These are phyloP conservation scores for Angomonas deanei DNA, from an alignment of 208 protist species.

Conservation along the genomic window DNA sequence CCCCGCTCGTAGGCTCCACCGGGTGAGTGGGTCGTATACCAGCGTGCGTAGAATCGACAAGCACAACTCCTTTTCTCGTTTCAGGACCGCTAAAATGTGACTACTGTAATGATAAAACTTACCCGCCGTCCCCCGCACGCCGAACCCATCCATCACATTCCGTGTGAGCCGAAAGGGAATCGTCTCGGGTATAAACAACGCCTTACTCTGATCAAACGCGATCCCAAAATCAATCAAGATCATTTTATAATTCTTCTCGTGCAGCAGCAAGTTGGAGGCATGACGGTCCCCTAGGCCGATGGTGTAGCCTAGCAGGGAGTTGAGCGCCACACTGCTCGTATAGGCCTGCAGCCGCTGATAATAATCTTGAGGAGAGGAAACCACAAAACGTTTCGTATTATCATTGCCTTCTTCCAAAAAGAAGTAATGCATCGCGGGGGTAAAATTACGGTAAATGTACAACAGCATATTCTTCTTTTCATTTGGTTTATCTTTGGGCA, in stretches of 20 bases:
- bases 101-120: slow-evolving; percentile 88
- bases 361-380: slow-evolving; percentile 36
- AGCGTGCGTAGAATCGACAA: slow-evolving; percentile 91
- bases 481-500: slow-evolving; percentile 5
- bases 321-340: slow-evolving; percentile 86
- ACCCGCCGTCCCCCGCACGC: slow-evolving; percentile 89
- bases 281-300: slow-evolving; percentile 97
- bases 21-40: slow-evolving; percentile 94
- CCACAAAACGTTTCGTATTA: neutral
- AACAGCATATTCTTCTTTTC: slow-evolving; percentile 29
- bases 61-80: slow-evolving; percentile 60
- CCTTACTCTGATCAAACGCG: slow-evolving; percentile 88
- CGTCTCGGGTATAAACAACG: slow-evolving; percentile 89
- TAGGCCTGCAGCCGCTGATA: slow-evolving; percentile 79
- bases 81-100: slow-evolving; percentile 78
- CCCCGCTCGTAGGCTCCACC: slow-evolving; percentile 63
- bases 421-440: slow-evolving; percentile 93
- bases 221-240: slow-evolving; percentile 96
- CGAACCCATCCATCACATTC: slow-evolving; percentile 95
- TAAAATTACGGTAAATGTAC: slow-evolving; percentile 78
- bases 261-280: slow-evolving; percentile 93
- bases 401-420: slow-evolving; percentile 89
- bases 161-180: slow-evolving; percentile 96
- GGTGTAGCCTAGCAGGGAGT: slow-evolving; percentile 93
- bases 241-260: slow-evolving; percentile 54